Base-by-base conservation (phyloP, 2,329 filamentous ascomycete genomes). In the Cryphonectria parasitica region DNA sequence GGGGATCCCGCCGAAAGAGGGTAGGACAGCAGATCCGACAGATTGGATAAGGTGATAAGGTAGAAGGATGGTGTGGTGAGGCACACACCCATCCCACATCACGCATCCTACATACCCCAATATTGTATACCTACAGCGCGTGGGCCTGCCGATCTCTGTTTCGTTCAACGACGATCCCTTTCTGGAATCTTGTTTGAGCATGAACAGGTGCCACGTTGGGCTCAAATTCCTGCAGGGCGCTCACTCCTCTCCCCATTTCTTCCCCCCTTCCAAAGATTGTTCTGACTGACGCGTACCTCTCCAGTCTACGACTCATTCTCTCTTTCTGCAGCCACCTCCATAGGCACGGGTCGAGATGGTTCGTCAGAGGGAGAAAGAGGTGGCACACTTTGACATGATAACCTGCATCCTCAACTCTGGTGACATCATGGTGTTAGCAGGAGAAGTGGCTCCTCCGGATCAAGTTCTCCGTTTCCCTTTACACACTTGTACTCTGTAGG, bases 121-220 rank as follows among this genome's bases (percentile, higher is more conserved):
- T 58, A 17, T 8, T 19, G 13, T 31, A 19, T 17, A 13, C 54
- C 28, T 58, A 28, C 54, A 31, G 54, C 54, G 54, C 28, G 54
- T 34, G 54, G 54, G 7, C 54, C 54, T 58, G 54, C 31, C 54
- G 54, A 58, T 58, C 54, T 28, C 45, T 31, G 54, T 58, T 34
- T 58, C 54, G 54, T 58, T 58, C 54, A 19, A 8, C 52, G 52
- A 56, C 25, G 52, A 56, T 56, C 52, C n/a, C 22, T n/a, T 31
- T 13, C 10, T 19, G 54, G 54, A 31, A 58, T 19, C 54, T 19
- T 34, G 54, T 31, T 19, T 58, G 54, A 19, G 54, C n/a, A 25
- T 11, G 49, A 54, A 22, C 22, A 49, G 43, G 17, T 10, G 19
- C 45, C 22, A 6, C n/a, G 45, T 52, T 52, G 45, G 45, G 45